Base-by-base conservation (phyloP, 2,329 filamentous ascomycete species). In the Neonectria hederae region DNA sequence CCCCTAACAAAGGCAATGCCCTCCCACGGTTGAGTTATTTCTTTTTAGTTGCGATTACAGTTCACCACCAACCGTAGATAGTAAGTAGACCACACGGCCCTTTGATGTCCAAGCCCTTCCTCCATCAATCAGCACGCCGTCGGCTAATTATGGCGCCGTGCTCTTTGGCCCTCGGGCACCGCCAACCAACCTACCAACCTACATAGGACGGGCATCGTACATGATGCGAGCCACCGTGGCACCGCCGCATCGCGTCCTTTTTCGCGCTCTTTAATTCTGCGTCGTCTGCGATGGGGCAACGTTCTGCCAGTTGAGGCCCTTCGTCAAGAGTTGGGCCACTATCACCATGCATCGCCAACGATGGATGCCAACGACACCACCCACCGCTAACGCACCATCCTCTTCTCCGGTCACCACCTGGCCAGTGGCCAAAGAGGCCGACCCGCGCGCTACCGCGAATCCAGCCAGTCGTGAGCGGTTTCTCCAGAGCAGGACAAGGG, bases 391-490 rank as follows among this genome's bases (percentile, higher is more conserved):
- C 30, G 45, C 57, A 51, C 38, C 53, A 55, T 46, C 62, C 53
- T 43, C 24, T 43, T 63, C 63, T 51, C 28, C n/a, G 48, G 48
- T 32, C 68, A 67, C 59, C 58, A 51, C 45, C 21, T 38, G 65
- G 48, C 53, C 54, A 56, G 40, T 57, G 49, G 46, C 42, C 54
- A 53, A 48, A 45, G 26, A 28, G 46, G 40, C 51, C 62, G 65
- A 70, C 70, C 69, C 69, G 65, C 69, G 69, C 70, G 70, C 69
- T 71, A 72, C 65, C 58, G 49, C 52, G 19, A 59, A 59, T 63
- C 54, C 26, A 59, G 54, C 61, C 55, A 63, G 61, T 63, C 26
- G 51, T 40, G 61, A 45, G 55, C 43, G 42, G 43, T 59, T 51
- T 43, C 30, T 54, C 43, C 42, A 43, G 17, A n/a, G n/a, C 46